Conservation (phyloP, 192 early-diverging fungal species). For the Mortierella antarctica region DNA sequence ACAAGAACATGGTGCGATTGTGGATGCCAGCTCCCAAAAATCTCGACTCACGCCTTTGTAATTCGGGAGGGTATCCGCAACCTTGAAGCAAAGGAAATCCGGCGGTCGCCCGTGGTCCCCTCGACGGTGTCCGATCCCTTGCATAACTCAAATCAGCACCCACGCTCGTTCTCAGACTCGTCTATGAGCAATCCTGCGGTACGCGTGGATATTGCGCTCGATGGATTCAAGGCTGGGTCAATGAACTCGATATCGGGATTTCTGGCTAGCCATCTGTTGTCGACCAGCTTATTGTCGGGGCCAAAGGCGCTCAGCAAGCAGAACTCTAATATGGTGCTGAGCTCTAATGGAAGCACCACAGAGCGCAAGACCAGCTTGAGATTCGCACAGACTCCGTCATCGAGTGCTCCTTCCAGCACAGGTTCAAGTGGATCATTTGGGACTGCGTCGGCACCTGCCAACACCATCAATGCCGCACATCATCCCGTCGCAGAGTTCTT, state of each 20-base stretch:
- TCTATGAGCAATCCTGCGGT: slow-evolving; percentile 9
- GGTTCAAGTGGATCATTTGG: not conserved
- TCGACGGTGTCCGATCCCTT: not conserved
- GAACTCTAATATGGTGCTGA: slow-evolving; percentile 29
- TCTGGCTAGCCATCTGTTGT: slow-evolving; percentile 31
- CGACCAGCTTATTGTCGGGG: slow-evolving; percentile 9
- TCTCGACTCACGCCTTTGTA: slow-evolving; percentile 41
- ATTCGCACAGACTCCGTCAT: slow-evolving; percentile 7
- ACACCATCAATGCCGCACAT: slow-evolving; percentile 17
- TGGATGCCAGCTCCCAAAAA: slow-evolving; percentile 49
- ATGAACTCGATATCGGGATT: slow-evolving; percentile 52
- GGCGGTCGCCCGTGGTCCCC: slow-evolving; percentile 20
- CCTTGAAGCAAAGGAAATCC: slow-evolving; percentile 12
- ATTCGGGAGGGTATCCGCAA: slow-evolving; percentile 38
- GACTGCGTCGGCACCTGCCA: slow-evolving; percentile 3
- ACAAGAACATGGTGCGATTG: slow-evolving; percentile 30
- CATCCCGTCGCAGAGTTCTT: slow-evolving; percentile 64
- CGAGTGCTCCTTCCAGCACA: not conserved
- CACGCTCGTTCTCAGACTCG: slow-evolving; percentile 33
- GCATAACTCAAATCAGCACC: not conserved
- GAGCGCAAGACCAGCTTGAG: slow-evolving; percentile 14
- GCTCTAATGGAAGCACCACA: slow-evolving; percentile 4
- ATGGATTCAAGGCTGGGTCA: slow-evolving; percentile 25
- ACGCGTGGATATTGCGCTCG: slow-evolving; percentile 16
- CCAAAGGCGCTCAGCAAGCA: slow-evolving; percentile 10